Evolutionary conservation across 1,284 basidiomycete species (phyloP).

Genomic region (Ganoderma resinaceum): DNA sequence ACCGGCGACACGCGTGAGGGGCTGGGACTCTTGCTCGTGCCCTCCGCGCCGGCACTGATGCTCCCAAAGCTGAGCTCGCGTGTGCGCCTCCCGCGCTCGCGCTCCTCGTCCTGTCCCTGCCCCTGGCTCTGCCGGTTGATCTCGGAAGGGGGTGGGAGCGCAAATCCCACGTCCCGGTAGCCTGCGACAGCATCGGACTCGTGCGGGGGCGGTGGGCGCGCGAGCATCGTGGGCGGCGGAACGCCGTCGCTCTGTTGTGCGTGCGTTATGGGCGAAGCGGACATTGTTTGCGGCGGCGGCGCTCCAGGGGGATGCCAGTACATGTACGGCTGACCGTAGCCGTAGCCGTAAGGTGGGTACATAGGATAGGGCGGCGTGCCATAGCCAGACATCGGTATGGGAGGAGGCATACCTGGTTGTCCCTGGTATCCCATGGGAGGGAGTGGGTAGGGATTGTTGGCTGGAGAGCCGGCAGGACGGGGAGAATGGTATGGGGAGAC

Average conservation of each 20-base stretch:
- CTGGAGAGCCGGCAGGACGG: conserved; percentile 34
- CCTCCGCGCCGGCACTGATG: conserved; percentile 42
- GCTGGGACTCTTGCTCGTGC: conserved; percentile 40
- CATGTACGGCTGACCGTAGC: conserved; percentile 33
- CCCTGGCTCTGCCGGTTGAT: conserved; percentile 10
- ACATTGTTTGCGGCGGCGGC: conserved; percentile 13
- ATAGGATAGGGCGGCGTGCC: conserved; percentile 41
- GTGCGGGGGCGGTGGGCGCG: conserved; percentile 40
- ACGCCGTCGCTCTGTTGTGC: conserved; percentile 29
- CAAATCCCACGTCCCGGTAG: conserved; percentile 40
- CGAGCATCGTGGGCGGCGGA: conserved; percentile 40
- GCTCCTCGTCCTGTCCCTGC: conserved; percentile 23
- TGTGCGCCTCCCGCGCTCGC: conserved; percentile 26
- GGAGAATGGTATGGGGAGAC: conserved; percentile 35
- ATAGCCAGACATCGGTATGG: conserved; percentile 33
- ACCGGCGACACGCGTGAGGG: conserved; percentile 32
- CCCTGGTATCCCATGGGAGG: conserved; percentile 31
- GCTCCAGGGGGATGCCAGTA: conserved; percentile 31
- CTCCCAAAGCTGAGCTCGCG: conserved; percentile 60
- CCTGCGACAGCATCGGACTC: conserved; percentile 43
- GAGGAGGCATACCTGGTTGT: conserved; percentile 23
- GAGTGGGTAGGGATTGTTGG: conserved; percentile 33
- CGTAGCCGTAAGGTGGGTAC: conserved; percentile 33
- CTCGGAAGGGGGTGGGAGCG: conserved; percentile 29
- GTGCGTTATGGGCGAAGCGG: conserved; percentile 8